Evolutionary conservation across 805 yeast genomes (phyloP), one percentile per base, ranked within the genome.

Genomic region (Candida maesae): DNA sequence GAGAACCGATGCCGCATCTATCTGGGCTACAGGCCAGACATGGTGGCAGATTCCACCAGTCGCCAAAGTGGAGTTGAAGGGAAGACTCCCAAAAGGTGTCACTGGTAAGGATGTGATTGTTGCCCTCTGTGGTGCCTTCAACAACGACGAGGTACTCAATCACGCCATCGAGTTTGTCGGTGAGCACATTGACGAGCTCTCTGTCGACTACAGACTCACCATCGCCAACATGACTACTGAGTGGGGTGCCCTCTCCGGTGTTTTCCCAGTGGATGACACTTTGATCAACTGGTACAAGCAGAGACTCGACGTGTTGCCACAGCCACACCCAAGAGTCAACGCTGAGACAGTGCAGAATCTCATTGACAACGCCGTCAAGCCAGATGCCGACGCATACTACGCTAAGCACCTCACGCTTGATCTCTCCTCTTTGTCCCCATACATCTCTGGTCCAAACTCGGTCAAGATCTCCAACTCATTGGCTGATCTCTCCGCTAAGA

Each of bases 41-140:
- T 93, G 99, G 99, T 93, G 99, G 99, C 99, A 95, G 76, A 87
- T 93, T 41, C 99, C 99, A 3, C 98, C 99, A 1, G 98, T 93
- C 18, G 99, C 98, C 26, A 79, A 81, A 56, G 98, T 93, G 9
- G 95, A 87, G 62, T 74, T 93, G 41, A 70, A 74, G 50, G 96
- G 96, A 32, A 64, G 76, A 51, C 73, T 93, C 44, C 96, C 95
- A 11, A 66, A 73, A 37, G 96, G 96, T 14, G 89, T 87, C 14
- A 80, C 95, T 3, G 99, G 99, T 47, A 93, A 93, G 64, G 99
- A 93, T 66, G 93, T 93, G 37, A 93, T 93, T 61, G 95, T 95
- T 17, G 93, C 97, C 0, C 73, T 93, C 33, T 93, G 99, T 71
- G 99, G 99, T 37, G 69, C 81, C 20, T 82, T 90, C 73, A 88